phyloP scores from a whole-genome alignment of 2,329 filamentous ascomycete genomes.

The Epichloe gansuensis region DNA sequence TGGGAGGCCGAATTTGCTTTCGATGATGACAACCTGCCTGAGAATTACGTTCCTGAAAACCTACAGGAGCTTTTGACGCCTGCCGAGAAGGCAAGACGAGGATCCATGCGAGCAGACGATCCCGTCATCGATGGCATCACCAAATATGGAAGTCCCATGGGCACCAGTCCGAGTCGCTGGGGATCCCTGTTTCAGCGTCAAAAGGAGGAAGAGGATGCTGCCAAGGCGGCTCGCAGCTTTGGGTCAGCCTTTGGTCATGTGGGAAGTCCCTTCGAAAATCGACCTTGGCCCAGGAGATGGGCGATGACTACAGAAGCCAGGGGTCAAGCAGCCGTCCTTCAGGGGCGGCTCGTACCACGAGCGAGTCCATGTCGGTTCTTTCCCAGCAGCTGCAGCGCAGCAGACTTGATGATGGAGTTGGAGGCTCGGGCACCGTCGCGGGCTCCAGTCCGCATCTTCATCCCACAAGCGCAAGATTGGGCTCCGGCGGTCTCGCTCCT shows the following conservation, averaged over 20 bases:
- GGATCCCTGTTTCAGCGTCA: conserved; percentile 48
- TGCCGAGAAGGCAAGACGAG: conserved; percentile 53
- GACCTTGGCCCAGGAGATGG: conserved; percentile 43
- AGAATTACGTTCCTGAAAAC: conserved; percentile 59
- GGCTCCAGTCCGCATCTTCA: conserved; percentile 38
- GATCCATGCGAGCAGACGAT: conserved; percentile 44
- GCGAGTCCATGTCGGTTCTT: conserved; percentile 44
- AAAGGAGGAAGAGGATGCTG: conserved; percentile 42
- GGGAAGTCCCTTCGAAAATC: conserved; percentile 54
- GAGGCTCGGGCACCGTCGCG: conserved; percentile 17
- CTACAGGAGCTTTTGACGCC: conserved; percentile 55
- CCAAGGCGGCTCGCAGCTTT: conserved; percentile 23
- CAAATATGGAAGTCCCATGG: conserved; percentile 50
- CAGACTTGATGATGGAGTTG: conserved; percentile 32
- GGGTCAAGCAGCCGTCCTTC: conserved; percentile 29
- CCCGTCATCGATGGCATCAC: conserved; percentile 32
- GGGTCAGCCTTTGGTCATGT: conserved; percentile 53
- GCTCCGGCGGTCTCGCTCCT: conserved; percentile 25
- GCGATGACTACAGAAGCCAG: conserved; percentile 21
- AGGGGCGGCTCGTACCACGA: conserved; percentile 25
- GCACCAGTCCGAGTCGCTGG: conserved; percentile 49
- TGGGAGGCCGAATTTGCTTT: conserved; percentile 63
- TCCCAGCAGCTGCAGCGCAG: conserved; percentile 52
- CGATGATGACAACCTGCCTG: conserved; percentile 48
- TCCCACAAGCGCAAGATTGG: conserved; percentile 31